Conservation (phyloP, 805 yeast species). For the Henningerozyma blattae region DNA sequence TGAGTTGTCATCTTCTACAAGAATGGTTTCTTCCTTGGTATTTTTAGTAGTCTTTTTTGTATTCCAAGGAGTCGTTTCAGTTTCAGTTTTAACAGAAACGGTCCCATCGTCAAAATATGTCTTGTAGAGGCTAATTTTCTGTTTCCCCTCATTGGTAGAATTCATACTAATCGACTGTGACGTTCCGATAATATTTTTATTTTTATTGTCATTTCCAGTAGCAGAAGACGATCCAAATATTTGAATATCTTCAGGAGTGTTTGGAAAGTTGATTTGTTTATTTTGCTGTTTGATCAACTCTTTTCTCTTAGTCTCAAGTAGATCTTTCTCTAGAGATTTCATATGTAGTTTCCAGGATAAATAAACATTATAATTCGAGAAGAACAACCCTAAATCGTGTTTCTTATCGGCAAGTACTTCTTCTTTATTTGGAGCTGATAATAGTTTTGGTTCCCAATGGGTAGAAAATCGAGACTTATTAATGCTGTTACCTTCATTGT, state of each 20-base stretch:
- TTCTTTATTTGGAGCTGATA: slow-evolving; percentile 37
- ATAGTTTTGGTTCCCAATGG: neutral
- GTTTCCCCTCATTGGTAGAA: slow-evolving; percentile 33
- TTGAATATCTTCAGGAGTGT: slow-evolving; percentile 20
- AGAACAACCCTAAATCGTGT: slow-evolving; percentile 46
- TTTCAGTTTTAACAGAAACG: slow-evolving; percentile 27
- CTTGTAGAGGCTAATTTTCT: slow-evolving; percentile 27
- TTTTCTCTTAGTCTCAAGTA: slow-evolving; percentile 1
- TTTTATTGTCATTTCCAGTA: neutral
- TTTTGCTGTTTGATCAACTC: neutral
- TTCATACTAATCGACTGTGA: slow-evolving; percentile 26
- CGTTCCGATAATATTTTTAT: slow-evolving; percentile 26
- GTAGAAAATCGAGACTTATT: slow-evolving; percentile 13
- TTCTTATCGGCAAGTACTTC: slow-evolving; percentile 36
- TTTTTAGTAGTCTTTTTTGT: slow-evolving; percentile 28
- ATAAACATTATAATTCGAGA: slow-evolving; percentile 50
- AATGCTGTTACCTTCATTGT: slow-evolving; percentile 10
- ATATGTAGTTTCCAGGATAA: slow-evolving; percentile 57
- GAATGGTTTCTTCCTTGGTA: slow-evolving; percentile 14
- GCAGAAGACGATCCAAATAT: slow-evolving; percentile 2
- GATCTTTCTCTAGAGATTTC: slow-evolving; percentile 31
- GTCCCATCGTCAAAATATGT: slow-evolving; percentile 34
- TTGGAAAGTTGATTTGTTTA: neutral
- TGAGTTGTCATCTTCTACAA: slow-evolving; percentile 7
- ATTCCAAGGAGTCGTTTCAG: slow-evolving; percentile 26